A percentile compares a stretch with the other conserved stretches of the same genome.
Evolutionary conservation across 352 stramenopile genomes (phyloP).

Genomic region (Globisporangium camurandrum): DNA sequence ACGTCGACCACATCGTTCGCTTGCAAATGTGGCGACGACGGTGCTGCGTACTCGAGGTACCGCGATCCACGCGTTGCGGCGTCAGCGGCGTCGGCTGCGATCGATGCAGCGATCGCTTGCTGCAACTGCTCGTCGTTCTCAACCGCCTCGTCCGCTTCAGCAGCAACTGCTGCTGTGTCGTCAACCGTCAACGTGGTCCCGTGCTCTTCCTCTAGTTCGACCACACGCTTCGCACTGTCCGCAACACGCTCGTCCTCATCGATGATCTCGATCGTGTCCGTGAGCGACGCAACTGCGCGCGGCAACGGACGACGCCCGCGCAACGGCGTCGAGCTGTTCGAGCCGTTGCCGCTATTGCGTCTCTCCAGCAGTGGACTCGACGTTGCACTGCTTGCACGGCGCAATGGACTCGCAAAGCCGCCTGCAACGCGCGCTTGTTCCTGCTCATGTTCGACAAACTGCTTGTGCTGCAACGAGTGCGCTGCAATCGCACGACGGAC

Average conservation of each 20-base stretch:
- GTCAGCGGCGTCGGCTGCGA: constrained; percentile 16
- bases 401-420: background rate
- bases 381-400: background rate
- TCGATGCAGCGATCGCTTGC: constrained; percentile 23
- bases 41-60: constrained; percentile 39
- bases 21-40: constrained; percentile 1
- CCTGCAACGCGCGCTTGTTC: constrained; percentile 3
- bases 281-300: background rate
- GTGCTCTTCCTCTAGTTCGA: background rate
- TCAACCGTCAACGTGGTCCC: background rate
- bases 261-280: constrained; percentile 5
- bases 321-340: background rate
- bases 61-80: constrained; percentile 16
- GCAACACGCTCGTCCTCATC: constrained; percentile 1
- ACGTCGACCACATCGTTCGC: constrained; percentile 21
- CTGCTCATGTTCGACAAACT: constrained; percentile 8
- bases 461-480: constrained; percentile 42
- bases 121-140: constrained; percentile 18
- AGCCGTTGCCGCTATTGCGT: no score
- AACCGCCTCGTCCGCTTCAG: background rate
- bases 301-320: background rate
- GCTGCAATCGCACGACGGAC: constrained; percentile 61
- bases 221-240: background rate
- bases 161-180: background rate
- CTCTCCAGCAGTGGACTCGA: constrained; percentile 2